Base-by-base conservation (phyloP, 208 protist genomes). In the Paratrypanosoma confusum region DNA sequence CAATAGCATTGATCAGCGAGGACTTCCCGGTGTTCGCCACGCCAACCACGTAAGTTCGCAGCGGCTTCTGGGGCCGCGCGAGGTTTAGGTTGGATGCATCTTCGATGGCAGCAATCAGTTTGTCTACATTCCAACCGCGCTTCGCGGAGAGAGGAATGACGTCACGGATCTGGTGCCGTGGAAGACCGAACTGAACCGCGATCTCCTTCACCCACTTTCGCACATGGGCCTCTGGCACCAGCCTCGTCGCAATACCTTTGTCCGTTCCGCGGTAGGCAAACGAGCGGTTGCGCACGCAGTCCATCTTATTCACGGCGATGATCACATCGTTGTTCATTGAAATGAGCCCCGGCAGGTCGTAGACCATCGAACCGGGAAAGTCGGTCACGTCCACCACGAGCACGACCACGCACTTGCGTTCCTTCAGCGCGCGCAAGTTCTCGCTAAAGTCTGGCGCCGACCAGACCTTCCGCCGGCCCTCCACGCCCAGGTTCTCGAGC, bases 291-390 rank as follows among this genome's bases (percentile, higher is more conserved):
- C 78, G 65, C 18, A 94, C 55, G 57, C 81, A 91, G 59, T 94
- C 85, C 73, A 89, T 86, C 65, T 94, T 94, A 55, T 94, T 94
- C 8, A 81, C 81, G 4, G 71, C 81, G 28, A 94, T 83, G 39
- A 94, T 90, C 17, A 94, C 81, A 10, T 71, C 48, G 43, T 94
- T 94, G 61, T 94, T 94, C 85, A 94, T 94, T 44, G 77, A 87
- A 53, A 94, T 90, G 11, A 94, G 54, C 1, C 85, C 79, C 10
- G 81, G 79, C 31, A 94, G 52, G 50, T 94, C 73, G 52, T 85
- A 84, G 33, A 94, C 72, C 81, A 94, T 90, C 28, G 81, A 80
- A 6, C 81, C 85, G 14, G 79, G 79, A 58, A 94, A 94, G 58
- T 94, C 85, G 3, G 81, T 90, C 31, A 94, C 70, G 59, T 94